A percentile compares a stretch with the other conserved stretches of the same genome.
phyloP scores from a whole-genome alignment of 2,329 filamentous ascomycete species.

The Ceratocystis alfenasii region DNA sequence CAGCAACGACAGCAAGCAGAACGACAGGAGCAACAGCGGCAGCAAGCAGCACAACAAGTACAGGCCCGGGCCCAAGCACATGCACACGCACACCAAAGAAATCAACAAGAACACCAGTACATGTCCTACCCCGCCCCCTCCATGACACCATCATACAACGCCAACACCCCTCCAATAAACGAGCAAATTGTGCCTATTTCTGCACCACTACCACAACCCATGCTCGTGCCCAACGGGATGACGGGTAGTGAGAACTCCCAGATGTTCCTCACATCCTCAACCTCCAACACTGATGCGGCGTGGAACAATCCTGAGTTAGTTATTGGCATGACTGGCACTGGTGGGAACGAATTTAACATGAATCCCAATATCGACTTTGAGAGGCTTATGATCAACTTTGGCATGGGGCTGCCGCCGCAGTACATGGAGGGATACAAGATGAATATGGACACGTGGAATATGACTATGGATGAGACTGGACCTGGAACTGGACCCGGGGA shows the following conservation, averaged over 20 bases:
- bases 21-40: not conserved
- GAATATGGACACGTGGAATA: constrained; percentile 2
- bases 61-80: not conserved
- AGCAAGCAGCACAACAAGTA: not conserved
- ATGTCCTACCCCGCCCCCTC: not conserved
- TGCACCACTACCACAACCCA: not conserved
- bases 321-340: not conserved
- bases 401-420: constrained; percentile 21
- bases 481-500: not conserved
- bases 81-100: not conserved
- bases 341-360: not conserved
- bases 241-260: not conserved
- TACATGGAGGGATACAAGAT: constrained; percentile 20
- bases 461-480: constrained; percentile 11
- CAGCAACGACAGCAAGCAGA: constrained; percentile 2
- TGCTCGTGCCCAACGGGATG: constrained; percentile 1
- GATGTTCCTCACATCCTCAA: not conserved
- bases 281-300: not conserved
- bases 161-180: not conserved
- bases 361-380: constrained; percentile 22
- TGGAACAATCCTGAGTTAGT: not conserved
- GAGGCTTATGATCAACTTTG: constrained; percentile 22
- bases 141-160: not conserved
- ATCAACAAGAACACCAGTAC: not conserved
- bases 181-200: not conserved